These are phyloP conservation scores for Monosporascus sp. DNA, from an alignment of 2,329 filamentous ascomycete genomes.

Conservation along the genomic window DNA sequence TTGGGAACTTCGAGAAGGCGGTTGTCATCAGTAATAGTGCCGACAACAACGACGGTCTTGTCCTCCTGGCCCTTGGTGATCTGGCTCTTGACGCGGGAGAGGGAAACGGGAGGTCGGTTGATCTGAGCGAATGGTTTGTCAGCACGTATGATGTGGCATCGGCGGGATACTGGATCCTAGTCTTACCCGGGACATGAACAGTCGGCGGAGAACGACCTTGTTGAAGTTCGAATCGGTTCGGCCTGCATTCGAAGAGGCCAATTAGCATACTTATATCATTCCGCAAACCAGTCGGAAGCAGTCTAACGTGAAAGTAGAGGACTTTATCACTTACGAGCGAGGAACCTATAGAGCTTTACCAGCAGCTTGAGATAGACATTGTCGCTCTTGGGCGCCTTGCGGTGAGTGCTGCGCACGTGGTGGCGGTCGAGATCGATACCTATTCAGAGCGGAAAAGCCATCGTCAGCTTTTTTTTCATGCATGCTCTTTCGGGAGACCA, in stretches of 20 bases:
- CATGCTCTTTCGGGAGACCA: constrained; percentile 50
- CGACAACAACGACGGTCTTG: constrained; percentile 91
- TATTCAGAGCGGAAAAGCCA: constrained; percentile 44
- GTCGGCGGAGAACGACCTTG: constrained; percentile 94
- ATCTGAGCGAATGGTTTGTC: constrained; percentile 40
- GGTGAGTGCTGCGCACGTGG: constrained; percentile 70
- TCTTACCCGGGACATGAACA: constrained; percentile 81
- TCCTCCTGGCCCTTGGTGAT: constrained; percentile 60
- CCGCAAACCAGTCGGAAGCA: not conserved
- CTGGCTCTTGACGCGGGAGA: constrained; percentile 81
- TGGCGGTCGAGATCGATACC: constrained; percentile 69
- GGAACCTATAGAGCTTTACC: constrained; percentile 97
- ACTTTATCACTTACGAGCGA: constrained; percentile 67
- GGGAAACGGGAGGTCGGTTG: constrained; percentile 91
- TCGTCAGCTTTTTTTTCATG: constrained; percentile 60
- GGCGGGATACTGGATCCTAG: not conserved
- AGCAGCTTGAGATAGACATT: constrained; percentile 97
- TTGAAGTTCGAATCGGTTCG: constrained; percentile 98
- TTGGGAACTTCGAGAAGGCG: constrained; percentile 87
- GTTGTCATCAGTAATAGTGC: constrained; percentile 97
- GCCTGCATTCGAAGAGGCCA: constrained; percentile 45
- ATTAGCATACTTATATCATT: not conserved
- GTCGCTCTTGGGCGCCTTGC: constrained; percentile 95
- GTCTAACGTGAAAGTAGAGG: not conserved
- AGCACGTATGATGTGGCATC: not conserved